Percentiles rank a stretch among this genome's conserved stretches.
Conservation (phyloP, 108 stramenopile species). For the Fistulifera solaris region DNA sequence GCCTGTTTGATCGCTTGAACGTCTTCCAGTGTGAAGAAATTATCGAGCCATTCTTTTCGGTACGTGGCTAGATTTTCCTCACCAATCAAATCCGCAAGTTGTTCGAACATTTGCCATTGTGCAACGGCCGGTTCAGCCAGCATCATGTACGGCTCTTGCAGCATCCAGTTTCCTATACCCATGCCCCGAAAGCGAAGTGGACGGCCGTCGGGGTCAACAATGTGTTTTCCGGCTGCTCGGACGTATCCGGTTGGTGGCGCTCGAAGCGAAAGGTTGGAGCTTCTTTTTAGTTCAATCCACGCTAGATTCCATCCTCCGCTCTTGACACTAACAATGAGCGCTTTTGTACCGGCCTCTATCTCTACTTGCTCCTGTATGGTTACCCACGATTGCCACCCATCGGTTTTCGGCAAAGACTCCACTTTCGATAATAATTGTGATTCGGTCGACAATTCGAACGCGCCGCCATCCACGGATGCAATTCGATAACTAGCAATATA, state of each 20-base stretch:
- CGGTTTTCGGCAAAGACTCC: too few species aligned
- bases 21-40: not conserved
- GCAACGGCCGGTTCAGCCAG: not conserved
- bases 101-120: not conserved
- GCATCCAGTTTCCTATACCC: constrained; percentile 1
- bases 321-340: too few species aligned
- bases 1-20: not conserved
- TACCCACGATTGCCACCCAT: too few species aligned
- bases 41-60: constrained; percentile 1
- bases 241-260: not conserved
- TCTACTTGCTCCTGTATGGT: too few species aligned
- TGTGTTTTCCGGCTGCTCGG: not conserved
- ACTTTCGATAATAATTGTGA: too few species aligned
- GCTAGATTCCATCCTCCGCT: too few species aligned
- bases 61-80: not conserved
- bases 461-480: too few species aligned
- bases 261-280: too few species aligned
- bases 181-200: not conserved
- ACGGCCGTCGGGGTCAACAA: not conserved
- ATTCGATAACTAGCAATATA: too few species aligned
- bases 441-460: too few species aligned
- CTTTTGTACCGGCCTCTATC: too few species aligned
- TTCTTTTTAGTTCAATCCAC: too few species aligned
- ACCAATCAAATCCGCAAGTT: not conserved
- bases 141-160: constrained; percentile 5